phyloP scores from a whole-genome alignment of 1,284 basidiomycete genomes.

The Cryptococcus floricola region DNA sequence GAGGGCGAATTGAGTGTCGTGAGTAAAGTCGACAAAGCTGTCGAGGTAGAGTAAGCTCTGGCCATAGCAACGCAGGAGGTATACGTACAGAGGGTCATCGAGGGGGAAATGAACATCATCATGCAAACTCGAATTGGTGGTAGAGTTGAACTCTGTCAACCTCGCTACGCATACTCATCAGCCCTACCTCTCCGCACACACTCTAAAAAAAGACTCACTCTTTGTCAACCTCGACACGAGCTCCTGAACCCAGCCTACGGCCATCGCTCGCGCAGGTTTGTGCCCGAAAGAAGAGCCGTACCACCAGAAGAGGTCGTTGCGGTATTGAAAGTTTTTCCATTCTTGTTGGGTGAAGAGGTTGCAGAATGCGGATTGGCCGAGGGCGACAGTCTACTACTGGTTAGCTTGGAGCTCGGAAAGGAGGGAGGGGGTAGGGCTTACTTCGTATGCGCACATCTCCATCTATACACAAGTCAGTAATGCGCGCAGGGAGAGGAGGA shows the following conservation, averaged over 20 bases:
- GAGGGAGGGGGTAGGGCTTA: slow-evolving; percentile 20
- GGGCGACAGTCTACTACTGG: slow-evolving; percentile 46
- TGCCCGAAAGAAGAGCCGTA: slow-evolving; percentile 47
- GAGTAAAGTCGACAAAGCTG: slow-evolving; percentile 46
- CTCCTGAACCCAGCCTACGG: slow-evolving; percentile 51
- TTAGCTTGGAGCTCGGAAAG: background rate
- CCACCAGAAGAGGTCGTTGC: slow-evolving; percentile 50
- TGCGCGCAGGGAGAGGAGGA: background rate
- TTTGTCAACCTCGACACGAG: slow-evolving; percentile 46
- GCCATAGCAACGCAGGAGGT: background rate
- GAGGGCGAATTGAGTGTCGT: slow-evolving; percentile 46
- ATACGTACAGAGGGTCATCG: slow-evolving; percentile 55
- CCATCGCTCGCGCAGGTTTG: slow-evolving; percentile 46
- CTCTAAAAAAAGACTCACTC: slow-evolving; percentile 18
- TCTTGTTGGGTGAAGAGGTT: slow-evolving; percentile 62
- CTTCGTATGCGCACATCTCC: slow-evolving; percentile 60
- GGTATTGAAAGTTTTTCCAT: slow-evolving; percentile 63
- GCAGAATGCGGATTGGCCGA: slow-evolving; percentile 54
- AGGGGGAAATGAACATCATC: slow-evolving; percentile 60
- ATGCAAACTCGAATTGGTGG: slow-evolving; percentile 59
- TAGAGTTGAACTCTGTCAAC: slow-evolving; percentile 56
- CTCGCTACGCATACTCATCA: slow-evolving; percentile 36
- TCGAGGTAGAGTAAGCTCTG: slow-evolving; percentile 1
- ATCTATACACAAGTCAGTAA: slow-evolving; percentile 20
- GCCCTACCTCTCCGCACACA: background rate